Evolutionary conservation across 1,284 basidiomycete species (phyloP), one percentile per base, ranked within the genome.

Genomic region (Microstroma glucosiphilum): DNA sequence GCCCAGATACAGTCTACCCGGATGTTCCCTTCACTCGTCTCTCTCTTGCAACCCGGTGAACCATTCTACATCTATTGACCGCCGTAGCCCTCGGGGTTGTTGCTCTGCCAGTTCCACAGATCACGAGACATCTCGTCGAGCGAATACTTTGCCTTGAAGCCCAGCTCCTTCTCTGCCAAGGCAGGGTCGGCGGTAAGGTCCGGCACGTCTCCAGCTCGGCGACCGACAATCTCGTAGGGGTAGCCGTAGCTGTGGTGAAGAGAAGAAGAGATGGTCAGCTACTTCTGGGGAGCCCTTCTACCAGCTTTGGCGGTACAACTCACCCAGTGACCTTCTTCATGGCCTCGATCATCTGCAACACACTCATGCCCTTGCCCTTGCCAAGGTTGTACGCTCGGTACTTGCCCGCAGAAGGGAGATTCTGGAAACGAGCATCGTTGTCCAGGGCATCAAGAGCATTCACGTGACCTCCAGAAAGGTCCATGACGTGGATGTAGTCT

Each of bases 361-460:
- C 94, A 71, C 88, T 91, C 85, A 92, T 87, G 48, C 94, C 96
- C 62, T 86, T 85, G 48, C 96, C 96, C 78, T 89, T 91, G 56
- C 96, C 96, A 41, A 98, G 86, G 82, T 99, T 98, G 84, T 93
- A 99, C 13, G 91, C 91, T 80, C 93, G 91, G 85, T 84, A 96
- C 69, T 82, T 81, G 62, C 88, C 76, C 25, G 79, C 70, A 17
- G 79, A 75, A 30, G 60, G 60, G 58, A 62, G 59, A 40, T 69
- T 57, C 49, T 77, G 77, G 49, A 55, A 63, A 60, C 74, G 72
- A 59, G 25, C 68, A 54, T 86, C 83, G 1, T 84, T 82, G n/a
- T 83, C 82, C 37, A 94, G 84, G 19, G 91, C 92, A 62, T 94
- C 89, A 51, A 98, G 85, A 0, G 96, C 91, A 63, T 93, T 86